phyloP scores from a whole-genome alignment of 305 asterid genomes.

The Lippia alba region DNA sequence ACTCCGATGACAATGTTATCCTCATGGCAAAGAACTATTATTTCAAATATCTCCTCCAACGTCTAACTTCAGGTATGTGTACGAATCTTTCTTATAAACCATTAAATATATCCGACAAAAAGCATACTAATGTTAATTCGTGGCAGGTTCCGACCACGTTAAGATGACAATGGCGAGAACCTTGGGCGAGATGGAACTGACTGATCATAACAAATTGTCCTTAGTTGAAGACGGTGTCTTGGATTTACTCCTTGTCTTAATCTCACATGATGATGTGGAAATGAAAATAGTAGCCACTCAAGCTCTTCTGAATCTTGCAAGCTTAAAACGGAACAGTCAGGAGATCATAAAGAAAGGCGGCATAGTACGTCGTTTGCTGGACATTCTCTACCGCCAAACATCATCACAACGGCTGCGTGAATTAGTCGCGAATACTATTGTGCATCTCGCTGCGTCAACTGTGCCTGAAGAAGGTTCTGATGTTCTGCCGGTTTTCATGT shows the following conservation, averaged over 20 bases:
- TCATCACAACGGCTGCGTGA: constrained; percentile 53
- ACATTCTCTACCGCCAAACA: constrained; percentile 58
- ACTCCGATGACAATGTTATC: constrained; percentile 67
- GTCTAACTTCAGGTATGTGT: constrained; percentile 66
- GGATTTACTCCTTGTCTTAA: constrained; percentile 53
- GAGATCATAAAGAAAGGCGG: constrained; percentile 68
- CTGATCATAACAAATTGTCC: constrained; percentile 64
- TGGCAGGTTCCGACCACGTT: constrained; percentile 58
- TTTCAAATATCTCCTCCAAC: constrained; percentile 61
- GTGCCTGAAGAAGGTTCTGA: constrained; percentile 48
- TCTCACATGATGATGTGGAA: constrained; percentile 49
- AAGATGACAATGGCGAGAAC: constrained; percentile 68
- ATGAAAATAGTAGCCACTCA: constrained; percentile 53
- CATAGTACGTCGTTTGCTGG: constrained; percentile 55
- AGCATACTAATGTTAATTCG: background rate
- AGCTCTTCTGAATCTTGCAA: constrained; percentile 65
- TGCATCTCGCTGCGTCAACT: constrained; percentile 59
- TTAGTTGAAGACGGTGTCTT: constrained; percentile 62
- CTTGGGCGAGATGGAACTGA: constrained; percentile 68
- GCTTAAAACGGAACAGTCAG: constrained; percentile 57
- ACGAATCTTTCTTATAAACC: background rate
- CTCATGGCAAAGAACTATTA: constrained; percentile 71
- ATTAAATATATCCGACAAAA: too few species aligned
- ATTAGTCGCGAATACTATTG: constrained; percentile 55
- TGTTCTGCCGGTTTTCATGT: constrained; percentile 42